Percentiles rank a stretch among this genome's conserved stretches.
Evolutionary conservation across 805 yeast genomes (phyloP).

Genomic region (Spathaspora passalidarum): DNA sequence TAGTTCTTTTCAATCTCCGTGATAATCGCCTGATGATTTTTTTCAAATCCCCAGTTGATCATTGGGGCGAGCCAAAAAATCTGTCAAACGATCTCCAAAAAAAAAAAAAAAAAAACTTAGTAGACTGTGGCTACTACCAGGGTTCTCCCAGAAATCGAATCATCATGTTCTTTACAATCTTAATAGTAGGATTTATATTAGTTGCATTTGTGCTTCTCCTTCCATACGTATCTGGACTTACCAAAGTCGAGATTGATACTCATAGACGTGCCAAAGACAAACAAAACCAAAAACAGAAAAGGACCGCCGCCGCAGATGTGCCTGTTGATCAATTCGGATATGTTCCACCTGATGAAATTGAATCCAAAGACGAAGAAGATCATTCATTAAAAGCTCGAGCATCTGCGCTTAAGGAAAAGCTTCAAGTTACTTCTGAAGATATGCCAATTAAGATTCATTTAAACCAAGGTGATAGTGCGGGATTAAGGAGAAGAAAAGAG

Average conservation of each 20-base stretch:
- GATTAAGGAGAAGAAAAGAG: slow-evolving; percentile 28
- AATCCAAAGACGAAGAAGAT: slow-evolving; percentile 10
- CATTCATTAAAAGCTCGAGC: slow-evolving; percentile 14
- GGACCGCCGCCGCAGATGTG: not conserved
- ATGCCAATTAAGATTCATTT: slow-evolving; percentile 35
- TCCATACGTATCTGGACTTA: slow-evolving; percentile 51
- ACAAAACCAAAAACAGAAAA: slow-evolving; percentile 5
- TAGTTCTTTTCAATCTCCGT: not conserved
- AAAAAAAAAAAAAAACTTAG: not conserved
- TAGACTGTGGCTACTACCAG: not conserved
- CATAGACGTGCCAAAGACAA: slow-evolving; percentile 11
- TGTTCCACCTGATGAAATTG: slow-evolving; percentile 39
- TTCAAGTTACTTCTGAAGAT: slow-evolving; percentile 32
- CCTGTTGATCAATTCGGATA: slow-evolving; percentile 25
- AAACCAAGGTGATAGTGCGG: slow-evolving; percentile 15
- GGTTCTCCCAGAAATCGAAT: slow-evolving; percentile 1
- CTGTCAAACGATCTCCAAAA: not conserved
- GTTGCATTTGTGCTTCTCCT: slow-evolving; percentile 39
- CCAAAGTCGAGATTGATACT: slow-evolving; percentile 35
- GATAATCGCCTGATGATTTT: not conserved
- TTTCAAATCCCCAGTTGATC: not conserved
- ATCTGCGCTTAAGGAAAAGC: slow-evolving; percentile 25
- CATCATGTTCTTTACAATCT: slow-evolving; percentile 34
- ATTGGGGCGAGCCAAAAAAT: not conserved
- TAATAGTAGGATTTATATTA: slow-evolving; percentile 41